Evolutionary conservation across 2,329 filamentous ascomycete species (phyloP).

Genomic region (Zelopaecilomyces penicillatus): DNA sequence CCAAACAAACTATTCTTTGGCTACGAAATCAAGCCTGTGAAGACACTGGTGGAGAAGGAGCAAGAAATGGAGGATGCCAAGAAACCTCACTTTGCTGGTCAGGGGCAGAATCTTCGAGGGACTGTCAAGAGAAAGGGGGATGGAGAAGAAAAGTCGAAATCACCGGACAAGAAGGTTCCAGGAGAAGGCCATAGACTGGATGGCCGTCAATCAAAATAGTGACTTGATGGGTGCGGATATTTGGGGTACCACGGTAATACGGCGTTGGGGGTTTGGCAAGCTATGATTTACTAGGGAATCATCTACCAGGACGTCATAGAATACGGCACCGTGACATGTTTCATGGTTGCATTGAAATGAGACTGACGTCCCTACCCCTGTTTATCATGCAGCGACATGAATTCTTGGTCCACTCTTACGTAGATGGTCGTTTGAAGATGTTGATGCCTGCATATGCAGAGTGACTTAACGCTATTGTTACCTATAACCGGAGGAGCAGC

Average conservation of each 20-base stretch:
- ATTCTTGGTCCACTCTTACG: no score
- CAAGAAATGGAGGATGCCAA: conserved; percentile 55
- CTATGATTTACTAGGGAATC: no score
- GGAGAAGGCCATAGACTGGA: conserved; percentile 37
- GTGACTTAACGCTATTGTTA: no score
- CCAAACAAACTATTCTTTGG: conserved; percentile 95
- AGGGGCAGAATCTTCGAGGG: conserved; percentile 70
- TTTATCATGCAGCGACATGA: no score
- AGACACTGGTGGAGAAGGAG: conserved; percentile 65
- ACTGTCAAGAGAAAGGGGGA: conserved; percentile 63
- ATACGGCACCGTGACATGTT: no score
- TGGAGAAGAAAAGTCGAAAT: conserved; percentile 37
- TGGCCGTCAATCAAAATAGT: conserved; percentile 27
- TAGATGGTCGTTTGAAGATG: no score
- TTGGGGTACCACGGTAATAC: neutral
- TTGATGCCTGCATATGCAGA: no score
- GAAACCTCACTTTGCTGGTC: conserved; percentile 71
- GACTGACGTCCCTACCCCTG: no score
- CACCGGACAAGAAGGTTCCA: conserved; percentile 37
- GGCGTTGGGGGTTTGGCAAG: conserved; percentile 15
- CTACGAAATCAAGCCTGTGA: conserved; percentile 83
- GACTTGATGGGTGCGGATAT: neutral
- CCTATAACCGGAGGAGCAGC: no score
- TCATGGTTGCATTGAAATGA: no score
- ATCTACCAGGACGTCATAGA: no score